A percentile compares a stretch with the other conserved stretches of the same genome.
Conservation (phyloP, 345 rosid genomes). For the Raphanus raphanistrum region DNA sequence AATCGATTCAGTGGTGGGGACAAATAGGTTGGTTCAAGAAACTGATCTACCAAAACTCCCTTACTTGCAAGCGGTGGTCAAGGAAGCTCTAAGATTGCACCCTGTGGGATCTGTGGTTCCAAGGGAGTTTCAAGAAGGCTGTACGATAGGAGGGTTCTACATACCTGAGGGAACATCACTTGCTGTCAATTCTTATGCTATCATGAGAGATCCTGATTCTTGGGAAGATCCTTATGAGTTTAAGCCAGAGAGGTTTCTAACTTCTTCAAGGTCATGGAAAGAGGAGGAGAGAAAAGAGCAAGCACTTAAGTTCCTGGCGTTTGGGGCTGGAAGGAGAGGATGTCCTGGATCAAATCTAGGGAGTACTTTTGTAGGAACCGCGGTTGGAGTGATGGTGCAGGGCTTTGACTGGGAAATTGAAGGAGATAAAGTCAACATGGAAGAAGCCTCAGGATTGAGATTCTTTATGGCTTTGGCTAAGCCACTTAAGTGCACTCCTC, state of each 20-base stretch:
- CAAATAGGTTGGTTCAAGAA: conserved; percentile 1
- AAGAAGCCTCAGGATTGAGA: neutral
- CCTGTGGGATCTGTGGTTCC: conserved; percentile 6
- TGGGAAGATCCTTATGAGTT: conserved; percentile 14
- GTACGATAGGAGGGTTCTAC: neutral
- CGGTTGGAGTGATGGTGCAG: conserved; percentile 16
- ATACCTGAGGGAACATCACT: neutral
- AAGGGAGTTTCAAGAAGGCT: conserved; percentile 1
- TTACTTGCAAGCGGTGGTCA: conserved; percentile 11
- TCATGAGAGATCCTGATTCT: conserved; percentile 7
- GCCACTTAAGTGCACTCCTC: neutral
- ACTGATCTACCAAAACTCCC: neutral
- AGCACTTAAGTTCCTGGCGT: neutral
- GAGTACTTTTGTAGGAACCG: neutral
- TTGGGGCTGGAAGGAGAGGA: conserved; percentile 7
- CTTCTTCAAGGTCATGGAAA: neutral
- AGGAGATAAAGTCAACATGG: neutral
- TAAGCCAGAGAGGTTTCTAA: conserved; percentile 12
- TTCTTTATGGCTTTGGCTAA: neutral
- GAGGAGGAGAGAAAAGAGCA: conserved; percentile 1
- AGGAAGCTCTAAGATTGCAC: conserved; percentile 13
- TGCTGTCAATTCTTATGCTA: conserved; percentile 6
- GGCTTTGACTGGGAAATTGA: conserved; percentile 6
- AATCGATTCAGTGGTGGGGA: conserved; percentile 1
- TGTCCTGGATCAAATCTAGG: conserved; percentile 7